phyloP scores from a whole-genome alignment of 2,329 filamentous ascomycete genomes.

The Fusarium sp. region DNA sequence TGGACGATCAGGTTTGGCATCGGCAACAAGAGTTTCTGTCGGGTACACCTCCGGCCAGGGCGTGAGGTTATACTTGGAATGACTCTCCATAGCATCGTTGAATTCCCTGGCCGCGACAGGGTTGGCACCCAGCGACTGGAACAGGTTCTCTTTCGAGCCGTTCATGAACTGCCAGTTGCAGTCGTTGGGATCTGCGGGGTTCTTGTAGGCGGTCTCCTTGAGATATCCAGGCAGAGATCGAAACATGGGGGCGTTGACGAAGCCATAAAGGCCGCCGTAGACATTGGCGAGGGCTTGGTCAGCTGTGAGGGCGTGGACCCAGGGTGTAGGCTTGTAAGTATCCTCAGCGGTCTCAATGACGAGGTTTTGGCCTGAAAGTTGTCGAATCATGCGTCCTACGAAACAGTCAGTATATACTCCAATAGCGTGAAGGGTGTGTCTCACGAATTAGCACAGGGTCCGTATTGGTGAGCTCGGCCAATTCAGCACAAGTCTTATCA shows the following conservation, averaged over 20 bases:
- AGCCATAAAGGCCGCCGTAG: conserved; percentile 53
- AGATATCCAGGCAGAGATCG: conserved; percentile 51
- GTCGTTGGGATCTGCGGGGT: conserved; percentile 52
- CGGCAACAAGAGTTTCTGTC: conserved; percentile 49
- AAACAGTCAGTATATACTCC: background rate
- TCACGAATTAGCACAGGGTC: conserved; percentile 53
- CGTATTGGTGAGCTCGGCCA: conserved; percentile 52
- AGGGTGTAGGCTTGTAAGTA: conserved; percentile 53
- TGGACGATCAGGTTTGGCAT: conserved; percentile 46
- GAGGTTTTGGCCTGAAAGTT: conserved; percentile 54
- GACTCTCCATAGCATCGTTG: conserved; percentile 55
- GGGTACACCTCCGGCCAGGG: conserved; percentile 55
- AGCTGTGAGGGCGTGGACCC: conserved; percentile 49
- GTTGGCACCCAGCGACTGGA: conserved; percentile 51
- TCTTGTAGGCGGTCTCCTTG: conserved; percentile 51
- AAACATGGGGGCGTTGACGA: conserved; percentile 52
- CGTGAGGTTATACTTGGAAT: conserved; percentile 55
- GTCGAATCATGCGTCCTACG: conserved; percentile 53
- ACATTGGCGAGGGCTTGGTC: conserved; percentile 49
- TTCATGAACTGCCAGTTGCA: conserved; percentile 53
- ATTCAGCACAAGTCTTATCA: conserved; percentile 49
- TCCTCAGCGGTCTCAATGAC: conserved; percentile 53
- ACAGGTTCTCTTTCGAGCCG: conserved; percentile 48
- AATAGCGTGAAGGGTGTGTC: background rate
- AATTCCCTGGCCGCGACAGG: conserved; percentile 51